Conservation (phyloP, 1,284 basidiomycete species). For the Inonotus obliquus region DNA sequence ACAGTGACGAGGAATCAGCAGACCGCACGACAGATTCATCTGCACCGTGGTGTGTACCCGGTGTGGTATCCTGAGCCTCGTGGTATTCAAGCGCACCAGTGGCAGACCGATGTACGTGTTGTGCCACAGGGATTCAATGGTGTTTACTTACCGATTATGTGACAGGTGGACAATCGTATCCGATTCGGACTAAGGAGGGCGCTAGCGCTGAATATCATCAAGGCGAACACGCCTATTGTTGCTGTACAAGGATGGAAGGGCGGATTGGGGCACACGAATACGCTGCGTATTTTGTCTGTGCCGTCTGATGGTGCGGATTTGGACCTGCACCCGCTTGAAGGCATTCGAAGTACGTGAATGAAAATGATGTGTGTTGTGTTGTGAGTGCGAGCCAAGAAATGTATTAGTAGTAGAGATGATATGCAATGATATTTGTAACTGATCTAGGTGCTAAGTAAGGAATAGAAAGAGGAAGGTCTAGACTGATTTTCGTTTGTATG, state of each 20-base stretch:
- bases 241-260: constrained; percentile 99
- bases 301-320: constrained; percentile 85
- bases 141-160: constrained; percentile 32
- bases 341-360: not conserved
- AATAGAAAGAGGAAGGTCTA: not conserved
- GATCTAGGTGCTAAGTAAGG: not conserved
- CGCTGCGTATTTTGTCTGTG: constrained; percentile 73
- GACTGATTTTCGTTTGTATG: not conserved
- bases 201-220: constrained; percentile 85
- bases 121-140: constrained; percentile 21
- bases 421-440: no score
- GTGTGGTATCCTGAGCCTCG: constrained; percentile 95
- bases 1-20: constrained; percentile 93
- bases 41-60: constrained; percentile 96
- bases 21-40: constrained; percentile 94
- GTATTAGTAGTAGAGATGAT: no score
- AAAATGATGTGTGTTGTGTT: not conserved
- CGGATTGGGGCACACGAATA: constrained; percentile 91
- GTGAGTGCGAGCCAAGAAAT: no score
- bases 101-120: constrained; percentile 90
- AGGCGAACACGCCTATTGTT: constrained; percentile 86
- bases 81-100: constrained; percentile 83
- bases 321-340: constrained; percentile 63
- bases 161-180: constrained; percentile 81
- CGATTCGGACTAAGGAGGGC: constrained; percentile 89